These are phyloP conservation scores for Verticillium nubilum DNA, from an alignment of 2,329 filamentous ascomycete species.

Conservation along the genomic window DNA sequence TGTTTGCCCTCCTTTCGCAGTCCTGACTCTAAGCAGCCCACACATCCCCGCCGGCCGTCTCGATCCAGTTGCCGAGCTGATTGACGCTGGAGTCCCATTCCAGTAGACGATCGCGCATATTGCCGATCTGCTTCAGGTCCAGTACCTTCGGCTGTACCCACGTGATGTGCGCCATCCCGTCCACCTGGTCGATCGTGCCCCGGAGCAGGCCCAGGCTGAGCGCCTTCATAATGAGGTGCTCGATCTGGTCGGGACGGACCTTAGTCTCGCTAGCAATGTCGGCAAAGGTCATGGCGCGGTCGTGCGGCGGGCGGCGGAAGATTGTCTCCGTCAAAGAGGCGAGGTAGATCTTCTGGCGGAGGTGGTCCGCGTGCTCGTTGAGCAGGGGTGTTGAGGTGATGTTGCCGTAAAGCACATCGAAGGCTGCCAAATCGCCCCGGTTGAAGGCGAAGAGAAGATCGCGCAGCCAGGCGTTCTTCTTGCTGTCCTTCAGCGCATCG, in stretches of 20 bases:
- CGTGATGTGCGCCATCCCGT: conserved; percentile 87
- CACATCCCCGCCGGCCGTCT: conserved; percentile 87
- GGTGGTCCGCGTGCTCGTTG: conserved; percentile 71
- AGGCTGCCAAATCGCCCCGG: conserved; percentile 83
- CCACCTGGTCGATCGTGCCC: conserved; percentile 95
- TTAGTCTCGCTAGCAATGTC: conserved; percentile 91
- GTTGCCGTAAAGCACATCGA: conserved; percentile 76
- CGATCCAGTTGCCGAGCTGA: conserved; percentile 94
- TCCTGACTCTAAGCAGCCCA: conserved; percentile 67
- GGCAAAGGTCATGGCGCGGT: conserved; percentile 87
- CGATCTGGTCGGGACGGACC: conserved; percentile 84
- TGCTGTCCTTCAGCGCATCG: conserved; percentile 66
- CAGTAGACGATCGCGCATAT: conserved; percentile 79
- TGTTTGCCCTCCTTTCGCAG: not conserved
- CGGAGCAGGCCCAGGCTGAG: conserved; percentile 83
- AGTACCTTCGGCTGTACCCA: conserved; percentile 99
- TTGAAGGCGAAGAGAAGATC: conserved; percentile 98
- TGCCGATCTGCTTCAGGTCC: conserved; percentile 90
- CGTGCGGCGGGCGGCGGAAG: conserved; percentile 91
- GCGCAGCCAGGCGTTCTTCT: conserved; percentile 79
- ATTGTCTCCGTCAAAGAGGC: conserved; percentile 92
- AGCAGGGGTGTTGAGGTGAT: conserved; percentile 77
- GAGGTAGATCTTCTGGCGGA: conserved; percentile 98
- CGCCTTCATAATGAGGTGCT: conserved; percentile 99
- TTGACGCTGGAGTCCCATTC: conserved; percentile 98